Evolutionary conservation across 225 moss, liverwort and hornwort genomes (phyloP), one percentile per base, ranked within the genome.

Genomic region (Antitrichia curtipendula): DNA sequence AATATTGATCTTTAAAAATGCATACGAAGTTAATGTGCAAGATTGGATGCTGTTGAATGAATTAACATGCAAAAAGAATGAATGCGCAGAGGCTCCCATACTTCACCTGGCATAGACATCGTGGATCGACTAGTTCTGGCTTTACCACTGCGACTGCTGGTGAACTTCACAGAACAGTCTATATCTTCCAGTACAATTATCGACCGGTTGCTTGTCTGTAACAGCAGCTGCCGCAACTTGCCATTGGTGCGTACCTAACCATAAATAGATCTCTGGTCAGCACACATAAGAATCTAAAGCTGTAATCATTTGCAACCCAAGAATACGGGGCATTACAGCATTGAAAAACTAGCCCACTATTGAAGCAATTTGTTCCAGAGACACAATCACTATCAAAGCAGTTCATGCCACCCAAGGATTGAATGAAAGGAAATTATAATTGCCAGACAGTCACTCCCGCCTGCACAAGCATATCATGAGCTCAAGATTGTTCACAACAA

Each of bases 131-230:
- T 52, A 6, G 12, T 16, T 64, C 29, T 86, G 47, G 2, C 21
- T 88, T 41, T 80, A 57, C 72, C 11, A 40, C 41, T 87, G n/a
- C 95, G 91, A 82, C 91, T 91, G 40, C 71, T 92, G 7, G 94
- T 89, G 70, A 94, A 91, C 54, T 92, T 92, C 83, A 94, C 84
- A 23, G 94, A 94, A 92, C 94, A 96, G 65, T 96, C 95, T 27
- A 95, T 95, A 69, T 96, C 95, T 89, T 96, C 95, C 57, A 96
- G 88, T 68, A 96, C 93, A 29, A 96, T 92, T n/a, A 96, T 86
- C 31, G 96, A 94, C 91, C 90, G 94, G 87, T 91, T 91, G 57
- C 89, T 87, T n/a, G 96, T 96, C 80, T 87, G 82, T 16, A 94
- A 81, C 78, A 96, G 82, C 36, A 96, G 83, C 69, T 92, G 82